Evolutionary conservation across 73 alveolate genomes (phyloP).

Genomic region (Blepharisma japonicum): DNA sequence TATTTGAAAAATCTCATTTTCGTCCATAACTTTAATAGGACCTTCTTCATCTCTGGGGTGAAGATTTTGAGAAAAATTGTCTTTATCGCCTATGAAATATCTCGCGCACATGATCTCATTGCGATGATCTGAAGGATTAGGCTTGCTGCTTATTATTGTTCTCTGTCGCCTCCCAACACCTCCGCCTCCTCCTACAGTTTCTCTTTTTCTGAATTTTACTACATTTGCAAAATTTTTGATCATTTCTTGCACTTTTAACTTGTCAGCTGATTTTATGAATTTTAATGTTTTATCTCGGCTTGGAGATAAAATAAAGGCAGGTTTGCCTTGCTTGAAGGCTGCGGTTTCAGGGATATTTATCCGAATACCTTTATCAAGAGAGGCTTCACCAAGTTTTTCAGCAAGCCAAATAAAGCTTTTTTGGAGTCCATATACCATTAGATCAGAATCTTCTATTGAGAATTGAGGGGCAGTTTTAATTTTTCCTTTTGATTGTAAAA

Average conservation of each 20-base stretch:
- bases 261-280: neutral
- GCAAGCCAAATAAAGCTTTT: no score
- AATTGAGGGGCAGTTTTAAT: no score
- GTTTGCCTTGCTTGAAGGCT: no score
- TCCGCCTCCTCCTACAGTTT: neutral
- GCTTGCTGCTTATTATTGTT: no score
- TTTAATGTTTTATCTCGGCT: conserved; percentile 8
- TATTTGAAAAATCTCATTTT: neutral
- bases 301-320: no score
- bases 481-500: no score
- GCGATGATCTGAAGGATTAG: neutral
- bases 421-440: no score
- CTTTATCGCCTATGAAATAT: neutral
- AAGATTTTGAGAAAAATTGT: neutral
- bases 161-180: no score
- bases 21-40: conserved; percentile 19
- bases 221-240: conserved; percentile 8
- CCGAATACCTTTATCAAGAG: no score
- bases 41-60: conserved; percentile 26
- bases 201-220: conserved; percentile 4
- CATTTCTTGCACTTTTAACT: neutral
- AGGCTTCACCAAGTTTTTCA: no score
- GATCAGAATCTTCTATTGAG: no score
- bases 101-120: neutral
- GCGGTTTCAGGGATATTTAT: no score